Evolutionary conservation across 768 basidiomycete genomes (phyloP), one percentile per base, ranked within the genome.

Genomic region (Kwoniella botswanensis): DNA sequence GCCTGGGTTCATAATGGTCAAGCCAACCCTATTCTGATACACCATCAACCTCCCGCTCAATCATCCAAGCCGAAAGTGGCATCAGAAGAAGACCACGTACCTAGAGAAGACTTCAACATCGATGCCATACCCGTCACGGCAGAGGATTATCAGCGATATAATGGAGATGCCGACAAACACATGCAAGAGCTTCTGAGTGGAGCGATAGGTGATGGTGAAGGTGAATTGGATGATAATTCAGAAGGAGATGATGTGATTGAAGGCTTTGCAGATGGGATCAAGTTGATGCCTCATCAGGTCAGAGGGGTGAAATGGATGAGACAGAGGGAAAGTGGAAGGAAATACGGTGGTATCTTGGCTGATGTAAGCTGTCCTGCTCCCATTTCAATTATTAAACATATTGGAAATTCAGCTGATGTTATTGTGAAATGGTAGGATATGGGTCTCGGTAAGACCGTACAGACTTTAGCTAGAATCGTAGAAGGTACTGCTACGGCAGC

Each of bases 231-330:
- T 4, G 78, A 77, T 65, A 74, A 74, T 53, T 82, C 73, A 69
- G 87, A 89, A 83, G 86, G 87, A 3, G 89, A 93, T 70, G 89
- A 90, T 0, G 85, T 86, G 15, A 92, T 96, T 1, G 87, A 90
- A 12, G 94, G 91, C 0, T 96, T 98, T 82, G 86, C 85, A 3
- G 88, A 90, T 0, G 88, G 88, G 1, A 88, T 93, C 22, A 85
- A 79, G 55, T 85, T 98, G 22, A 86, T 96, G 74, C 91, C 93
- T 2, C 95, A 98, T 83, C 97, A 99, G 76, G 86, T 97, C 10
- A 85, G 92, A 59, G 93, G 93, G 22, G 87, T 94, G 0, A 83
- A 84, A 26, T 99, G 95, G 95, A 94, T 99, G 92, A 86, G 86
- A 24, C 88, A 90, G 7, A 87, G 95, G 21, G 96, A 98, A 83